A percentile compares a stretch with the other conserved stretches of the same genome.
phyloP scores from a whole-genome alignment of 257 asterid genomes.

The Asclepias syriaca region DNA sequence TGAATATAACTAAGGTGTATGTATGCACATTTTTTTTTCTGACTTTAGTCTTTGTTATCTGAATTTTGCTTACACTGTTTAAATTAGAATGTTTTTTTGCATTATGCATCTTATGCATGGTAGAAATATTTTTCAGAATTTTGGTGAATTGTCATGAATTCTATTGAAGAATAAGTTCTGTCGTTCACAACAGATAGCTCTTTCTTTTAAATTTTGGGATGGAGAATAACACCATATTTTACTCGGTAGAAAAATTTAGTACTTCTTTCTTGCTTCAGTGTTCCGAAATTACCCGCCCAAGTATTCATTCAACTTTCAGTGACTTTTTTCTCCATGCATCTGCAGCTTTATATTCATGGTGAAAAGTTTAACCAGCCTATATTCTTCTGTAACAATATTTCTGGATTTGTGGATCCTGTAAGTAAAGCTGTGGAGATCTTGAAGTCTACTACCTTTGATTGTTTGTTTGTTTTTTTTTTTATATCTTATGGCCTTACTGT shows the following conservation, averaged over 20 bases:
- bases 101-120: neutral
- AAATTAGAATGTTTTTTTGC: neutral
- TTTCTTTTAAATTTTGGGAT: neutral
- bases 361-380: slow-evolving; percentile 91
- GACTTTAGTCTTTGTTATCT: neutral
- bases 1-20: neutral
- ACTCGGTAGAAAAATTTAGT: neutral
- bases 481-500: neutral
- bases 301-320: neutral
- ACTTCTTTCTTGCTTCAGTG: neutral
- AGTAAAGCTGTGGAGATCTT: slow-evolving; percentile 16
- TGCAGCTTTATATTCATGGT: slow-evolving; percentile 69
- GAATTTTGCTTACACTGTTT: neutral
- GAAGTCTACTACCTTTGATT: neutral
- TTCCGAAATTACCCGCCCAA: neutral
- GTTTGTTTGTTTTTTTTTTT: neutral
- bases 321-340: slow-evolving; percentile 4
- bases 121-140: neutral
- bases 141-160: neutral
- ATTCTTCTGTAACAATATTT: slow-evolving; percentile 80
- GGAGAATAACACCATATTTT: neutral
- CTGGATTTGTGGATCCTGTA: slow-evolving; percentile 84
- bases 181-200: neutral
- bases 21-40: neutral
- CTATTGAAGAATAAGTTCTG: neutral